These are phyloP conservation scores for Coffea humblotiana DNA, from an alignment of 305 asterid species.

Conservation along the genomic window DNA sequence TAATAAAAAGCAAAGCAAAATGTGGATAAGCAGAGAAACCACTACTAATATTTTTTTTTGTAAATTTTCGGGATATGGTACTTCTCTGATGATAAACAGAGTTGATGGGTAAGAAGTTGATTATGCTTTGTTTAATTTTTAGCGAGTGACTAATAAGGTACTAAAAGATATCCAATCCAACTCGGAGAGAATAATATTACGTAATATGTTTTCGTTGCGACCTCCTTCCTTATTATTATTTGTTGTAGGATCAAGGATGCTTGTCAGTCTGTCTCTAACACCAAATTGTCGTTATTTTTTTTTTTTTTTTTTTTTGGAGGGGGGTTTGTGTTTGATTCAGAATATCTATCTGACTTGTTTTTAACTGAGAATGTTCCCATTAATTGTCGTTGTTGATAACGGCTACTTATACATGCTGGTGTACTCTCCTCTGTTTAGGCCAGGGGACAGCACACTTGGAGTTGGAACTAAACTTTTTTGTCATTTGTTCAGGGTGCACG, in stretches of 20 bases:
- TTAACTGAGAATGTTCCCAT: constrained; percentile 10
- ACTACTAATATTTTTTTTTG: background rate
- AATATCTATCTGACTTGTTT: background rate
- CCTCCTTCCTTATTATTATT: too few species aligned
- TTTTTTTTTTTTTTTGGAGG: too few species aligned
- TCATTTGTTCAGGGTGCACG: too few species aligned
- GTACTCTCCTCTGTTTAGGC: too few species aligned
- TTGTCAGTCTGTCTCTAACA: background rate
- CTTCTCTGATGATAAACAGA: background rate
- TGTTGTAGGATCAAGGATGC: too few species aligned
- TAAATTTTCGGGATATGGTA: background rate
- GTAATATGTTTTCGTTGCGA: too few species aligned
- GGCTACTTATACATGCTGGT: background rate
- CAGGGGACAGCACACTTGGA: too few species aligned
- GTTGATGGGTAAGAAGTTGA: background rate
- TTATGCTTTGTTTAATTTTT: background rate
- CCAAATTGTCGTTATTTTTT: background rate
- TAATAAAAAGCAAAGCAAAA: background rate
- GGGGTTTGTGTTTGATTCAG: background rate
- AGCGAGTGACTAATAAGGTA: background rate
- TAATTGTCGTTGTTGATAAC: constrained; percentile 14
- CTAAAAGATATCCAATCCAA: background rate
- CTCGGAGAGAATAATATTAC: background rate
- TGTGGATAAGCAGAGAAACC: constrained; percentile 36
- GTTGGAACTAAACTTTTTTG: too few species aligned